phyloP scores from a whole-genome alignment of 2,329 filamentous ascomycete species.

The Fusarium caatingaense region DNA sequence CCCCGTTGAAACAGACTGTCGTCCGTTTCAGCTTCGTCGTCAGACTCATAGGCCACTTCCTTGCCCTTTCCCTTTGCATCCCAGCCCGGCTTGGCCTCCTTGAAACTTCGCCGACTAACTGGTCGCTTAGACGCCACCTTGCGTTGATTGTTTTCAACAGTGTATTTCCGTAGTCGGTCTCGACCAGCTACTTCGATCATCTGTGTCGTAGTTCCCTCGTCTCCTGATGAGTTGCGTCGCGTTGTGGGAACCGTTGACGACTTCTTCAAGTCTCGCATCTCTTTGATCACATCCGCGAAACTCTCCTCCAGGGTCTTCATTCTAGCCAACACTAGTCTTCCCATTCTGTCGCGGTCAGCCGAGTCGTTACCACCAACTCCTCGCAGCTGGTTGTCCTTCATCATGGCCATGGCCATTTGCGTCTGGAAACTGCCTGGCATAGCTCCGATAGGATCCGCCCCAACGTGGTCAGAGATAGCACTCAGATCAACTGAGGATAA shows the following conservation, averaged over 20 bases:
- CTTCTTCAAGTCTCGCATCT: slow-evolving; percentile 74
- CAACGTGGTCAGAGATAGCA: slow-evolving; percentile 75
- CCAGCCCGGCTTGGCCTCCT: slow-evolving; percentile 53
- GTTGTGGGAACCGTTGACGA: slow-evolving; percentile 61
- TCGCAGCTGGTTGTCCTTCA: slow-evolving; percentile 66
- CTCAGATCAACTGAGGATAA: slow-evolving; percentile 77
- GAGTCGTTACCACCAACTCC: slow-evolving; percentile 52
- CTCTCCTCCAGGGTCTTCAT: slow-evolving; percentile 96
- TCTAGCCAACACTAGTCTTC: slow-evolving; percentile 82
- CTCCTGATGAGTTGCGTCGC: slow-evolving; percentile 63
- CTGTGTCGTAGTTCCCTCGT: slow-evolving; percentile 49
- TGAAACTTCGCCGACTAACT: slow-evolving; percentile 56
- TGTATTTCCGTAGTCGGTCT: slow-evolving; percentile 45
- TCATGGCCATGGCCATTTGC: slow-evolving; percentile 79
- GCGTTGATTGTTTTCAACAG: slow-evolving; percentile 41
- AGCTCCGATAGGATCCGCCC: slow-evolving; percentile 69
- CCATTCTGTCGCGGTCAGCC: slow-evolving; percentile 74
- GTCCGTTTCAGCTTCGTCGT: slow-evolving; percentile 51
- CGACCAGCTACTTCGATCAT: slow-evolving; percentile 52
- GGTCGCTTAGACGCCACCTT: slow-evolving; percentile 50
- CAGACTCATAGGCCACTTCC: slow-evolving; percentile 54
- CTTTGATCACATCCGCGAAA: slow-evolving; percentile 85
- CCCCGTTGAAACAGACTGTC: slow-evolving; percentile 50
- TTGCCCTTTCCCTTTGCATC: slow-evolving; percentile 62
- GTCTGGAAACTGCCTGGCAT: slow-evolving; percentile 83